These are phyloP conservation scores for Lepidium aucheri DNA, from an alignment of 345 rosid genomes.

Conservation along the genomic window DNA sequence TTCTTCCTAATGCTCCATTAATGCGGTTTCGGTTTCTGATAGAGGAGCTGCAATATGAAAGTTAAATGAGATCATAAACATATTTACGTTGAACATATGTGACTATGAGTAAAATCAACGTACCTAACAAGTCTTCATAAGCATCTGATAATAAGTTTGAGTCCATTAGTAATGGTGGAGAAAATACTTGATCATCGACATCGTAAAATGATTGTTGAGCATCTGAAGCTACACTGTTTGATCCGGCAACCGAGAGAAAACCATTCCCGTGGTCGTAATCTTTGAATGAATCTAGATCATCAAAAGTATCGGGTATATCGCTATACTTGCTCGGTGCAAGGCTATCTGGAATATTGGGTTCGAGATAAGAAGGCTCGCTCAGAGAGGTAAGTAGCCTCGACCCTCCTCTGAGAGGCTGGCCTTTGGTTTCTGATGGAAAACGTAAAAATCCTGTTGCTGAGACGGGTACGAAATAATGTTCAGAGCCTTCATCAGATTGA, in stretches of 20 bases:
- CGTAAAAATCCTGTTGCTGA: slow-evolving; percentile 51
- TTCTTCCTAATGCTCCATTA: slow-evolving; percentile 58
- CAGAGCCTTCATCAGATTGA: slow-evolving; percentile 71
- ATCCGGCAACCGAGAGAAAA: slow-evolving; percentile 53
- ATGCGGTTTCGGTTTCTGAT: slow-evolving; percentile 71
- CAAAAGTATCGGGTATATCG: slow-evolving; percentile 50
- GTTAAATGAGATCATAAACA: not conserved
- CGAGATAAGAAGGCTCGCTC: slow-evolving; percentile 39
- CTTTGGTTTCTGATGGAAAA: slow-evolving; percentile 43
- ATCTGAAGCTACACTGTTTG: slow-evolving; percentile 52
- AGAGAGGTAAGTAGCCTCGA: slow-evolving; percentile 48
- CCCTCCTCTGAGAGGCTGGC: slow-evolving; percentile 41
- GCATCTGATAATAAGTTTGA: slow-evolving; percentile 61
- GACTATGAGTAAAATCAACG: slow-evolving; percentile 10
- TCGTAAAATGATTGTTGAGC: slow-evolving; percentile 51
- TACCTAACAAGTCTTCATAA: slow-evolving; percentile 93
- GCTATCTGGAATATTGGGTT: slow-evolving; percentile 36
- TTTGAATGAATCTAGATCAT: slow-evolving; percentile 54
- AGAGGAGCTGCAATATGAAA: slow-evolving; percentile 60
- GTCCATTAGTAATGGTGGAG: slow-evolving; percentile 88
- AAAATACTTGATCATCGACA: slow-evolving; percentile 73
- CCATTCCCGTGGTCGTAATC: slow-evolving; percentile 65
- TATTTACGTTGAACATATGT: not conserved
- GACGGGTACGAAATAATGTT: slow-evolving; percentile 78
- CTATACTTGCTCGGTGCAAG: slow-evolving; percentile 45